Evolutionary conservation across 495 filamentous ascomycete genomes (phyloP), one percentile per base, ranked within the genome.

Genomic region (Hyaloscypha bicolor): DNA sequence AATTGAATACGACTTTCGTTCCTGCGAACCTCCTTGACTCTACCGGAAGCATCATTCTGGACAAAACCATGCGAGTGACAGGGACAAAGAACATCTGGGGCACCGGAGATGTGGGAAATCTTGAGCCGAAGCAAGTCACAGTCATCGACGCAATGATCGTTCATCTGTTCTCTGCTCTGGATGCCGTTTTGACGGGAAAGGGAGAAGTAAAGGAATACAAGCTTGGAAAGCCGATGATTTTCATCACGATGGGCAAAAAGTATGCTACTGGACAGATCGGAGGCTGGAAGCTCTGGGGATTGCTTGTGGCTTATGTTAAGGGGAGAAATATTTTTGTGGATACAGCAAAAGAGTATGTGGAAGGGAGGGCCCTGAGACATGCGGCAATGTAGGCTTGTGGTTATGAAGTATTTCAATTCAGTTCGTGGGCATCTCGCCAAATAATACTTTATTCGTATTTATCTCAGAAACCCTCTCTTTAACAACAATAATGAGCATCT

Each of bases 1-100:
- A 64, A 11, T 72, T 77, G 29, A 83, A 82, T 71, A 79, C 75
- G 3, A 59, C 70, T 12, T 83, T 79, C 68, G 25, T 58, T 22
- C 39, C 61, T 29, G 32, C 67, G 11, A 30, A 64, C 2, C 66
- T 80, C 68, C 74, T 76, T 33, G 73, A 75, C 62, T 66, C 29
- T 29, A 62, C 48, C 32, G 76, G 75, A 29, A 72, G 63, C 62
- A 69, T 78, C 14, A 69, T 67, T 21, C 76, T 79, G 62, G 75
- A 76, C 16, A 29, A 69, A n/a, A 55, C 60, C 39, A 72, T 83
- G 25, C 72, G 71, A 31, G 75, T 68, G 35, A 63, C 73, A n/a
- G 76, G 73, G 9, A 31, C 73, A 68, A 32, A 67, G 55, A 75
- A 80, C 70, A 70, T 81, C 30, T 81, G 76, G 48, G 76, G 76